Evolutionary conservation across 2,329 filamentous ascomycete species (phyloP).

Genomic region (Scedosporium boydii): DNA sequence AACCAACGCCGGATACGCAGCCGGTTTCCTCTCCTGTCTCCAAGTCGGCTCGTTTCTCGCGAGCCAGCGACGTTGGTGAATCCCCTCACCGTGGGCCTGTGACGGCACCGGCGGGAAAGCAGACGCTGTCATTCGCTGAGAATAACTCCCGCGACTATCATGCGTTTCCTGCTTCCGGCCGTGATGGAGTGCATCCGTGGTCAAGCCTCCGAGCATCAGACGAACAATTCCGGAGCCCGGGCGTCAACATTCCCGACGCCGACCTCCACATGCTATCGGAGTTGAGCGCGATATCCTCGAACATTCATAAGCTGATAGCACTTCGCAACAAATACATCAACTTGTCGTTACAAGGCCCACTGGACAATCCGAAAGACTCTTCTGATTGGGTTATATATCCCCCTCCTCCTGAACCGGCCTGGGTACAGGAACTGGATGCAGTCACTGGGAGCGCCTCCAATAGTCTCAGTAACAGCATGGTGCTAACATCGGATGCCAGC

Average conservation of each 20-base stretch:
- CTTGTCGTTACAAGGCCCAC: constrained; percentile 70
- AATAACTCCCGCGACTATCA: background rate
- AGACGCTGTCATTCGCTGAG: background rate
- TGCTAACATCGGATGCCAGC: constrained; percentile 16
- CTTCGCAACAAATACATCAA: constrained; percentile 81
- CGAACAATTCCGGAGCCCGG: background rate
- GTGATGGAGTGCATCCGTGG: background rate
- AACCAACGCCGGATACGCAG: background rate
- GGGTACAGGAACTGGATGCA: constrained; percentile 50
- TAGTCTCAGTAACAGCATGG: constrained; percentile 37
- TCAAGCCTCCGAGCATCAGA: background rate
- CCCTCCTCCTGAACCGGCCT: constrained; percentile 81
- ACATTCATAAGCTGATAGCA: constrained; percentile 84
- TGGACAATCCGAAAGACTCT: constrained; percentile 82
- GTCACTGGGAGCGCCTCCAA: constrained; percentile 21
- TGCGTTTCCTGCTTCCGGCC: background rate
- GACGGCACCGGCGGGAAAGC: background rate
- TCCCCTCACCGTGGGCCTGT: background rate
- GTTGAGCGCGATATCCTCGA: constrained; percentile 75
- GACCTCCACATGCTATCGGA: constrained; percentile 78
- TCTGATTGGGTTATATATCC: constrained; percentile 83
- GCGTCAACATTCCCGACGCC: constrained; percentile 48
- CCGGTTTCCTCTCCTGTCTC: background rate
- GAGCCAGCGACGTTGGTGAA: background rate
- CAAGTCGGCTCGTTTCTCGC: background rate